These are phyloP conservation scores for Serendipita vermifera DNA, from an alignment of 768 basidiomycete species.

Conservation along the genomic window DNA sequence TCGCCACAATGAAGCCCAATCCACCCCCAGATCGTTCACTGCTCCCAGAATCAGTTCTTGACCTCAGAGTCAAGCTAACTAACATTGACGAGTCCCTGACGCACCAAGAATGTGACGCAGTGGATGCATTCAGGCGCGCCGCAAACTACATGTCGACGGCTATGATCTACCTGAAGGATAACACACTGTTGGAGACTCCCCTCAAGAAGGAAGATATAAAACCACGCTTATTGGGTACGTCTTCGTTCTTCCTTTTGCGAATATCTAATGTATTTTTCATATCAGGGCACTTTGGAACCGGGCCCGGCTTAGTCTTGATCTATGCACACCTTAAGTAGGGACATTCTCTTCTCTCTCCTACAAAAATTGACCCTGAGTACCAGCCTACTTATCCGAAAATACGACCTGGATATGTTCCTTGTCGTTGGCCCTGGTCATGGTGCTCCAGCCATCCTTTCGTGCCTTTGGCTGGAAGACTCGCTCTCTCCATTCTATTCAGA, in stretches of 20 bases:
- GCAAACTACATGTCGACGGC: constrained; percentile 68
- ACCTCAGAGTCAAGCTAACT: constrained; percentile 37
- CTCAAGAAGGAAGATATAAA: constrained; percentile 63
- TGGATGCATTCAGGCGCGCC: constrained; percentile 44
- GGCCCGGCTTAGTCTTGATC: constrained; percentile 59
- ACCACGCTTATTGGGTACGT: constrained; percentile 58
- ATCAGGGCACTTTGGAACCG: constrained; percentile 25
- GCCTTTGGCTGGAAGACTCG: constrained; percentile 75
- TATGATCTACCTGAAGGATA: constrained; percentile 73
- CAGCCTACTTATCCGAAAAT: constrained; percentile 42
- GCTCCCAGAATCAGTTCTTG: constrained; percentile 44
- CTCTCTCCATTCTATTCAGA: constrained; percentile 44
- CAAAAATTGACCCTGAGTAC: constrained; percentile 23
- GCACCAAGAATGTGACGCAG: constrained; percentile 35
- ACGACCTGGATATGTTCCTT: constrained; percentile 50
- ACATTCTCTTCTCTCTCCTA: constrained; percentile 20
- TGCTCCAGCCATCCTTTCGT: constrained; percentile 76
- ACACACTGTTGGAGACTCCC: constrained; percentile 50
- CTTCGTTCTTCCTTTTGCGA: background rate
- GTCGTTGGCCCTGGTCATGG: constrained; percentile 81
- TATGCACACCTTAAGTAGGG: constrained; percentile 51
- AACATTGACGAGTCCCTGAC: constrained; percentile 34
- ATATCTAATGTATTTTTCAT: background rate
- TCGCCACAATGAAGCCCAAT: constrained; percentile 31
- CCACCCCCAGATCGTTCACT: constrained; percentile 58